These are phyloP conservation scores for Colletotrichum higginsianum DNA, from an alignment of 2,329 filamentous ascomycete genomes.

Conservation along the genomic window DNA sequence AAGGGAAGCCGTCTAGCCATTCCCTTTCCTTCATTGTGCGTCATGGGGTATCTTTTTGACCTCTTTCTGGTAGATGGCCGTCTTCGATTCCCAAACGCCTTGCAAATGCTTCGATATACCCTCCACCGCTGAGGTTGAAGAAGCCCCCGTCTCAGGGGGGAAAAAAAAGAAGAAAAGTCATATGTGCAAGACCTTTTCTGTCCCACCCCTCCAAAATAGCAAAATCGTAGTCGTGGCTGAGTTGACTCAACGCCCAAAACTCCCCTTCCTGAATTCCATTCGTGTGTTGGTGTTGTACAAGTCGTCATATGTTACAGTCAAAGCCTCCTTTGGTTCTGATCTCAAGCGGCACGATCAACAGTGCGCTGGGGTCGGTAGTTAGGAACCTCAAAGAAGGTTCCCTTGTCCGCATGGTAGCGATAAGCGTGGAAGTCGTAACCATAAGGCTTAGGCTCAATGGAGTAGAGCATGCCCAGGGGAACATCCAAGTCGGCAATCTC, in stretches of 20 bases:
- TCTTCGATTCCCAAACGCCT: slow-evolving; percentile 43
- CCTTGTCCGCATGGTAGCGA: slow-evolving; percentile 82
- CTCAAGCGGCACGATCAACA: slow-evolving; percentile 56
- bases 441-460: slow-evolving; percentile 97
- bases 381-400: slow-evolving; percentile 89
- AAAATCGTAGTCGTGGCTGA: slow-evolving; percentile 37
- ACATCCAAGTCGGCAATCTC: slow-evolving; percentile 96
- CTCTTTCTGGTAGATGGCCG: slow-evolving; percentile 27
- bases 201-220: slow-evolving; percentile 15
- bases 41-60: slow-evolving; percentile 41
- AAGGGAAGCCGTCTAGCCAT: slow-evolving; percentile 10
- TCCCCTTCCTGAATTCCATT: slow-evolving; percentile 29
- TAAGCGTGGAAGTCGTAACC: slow-evolving; percentile 98
- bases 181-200: slow-evolving; percentile 25
- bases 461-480: slow-evolving; percentile 92
- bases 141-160: slow-evolving; percentile 23
- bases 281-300: slow-evolving; percentile 39
- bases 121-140: slow-evolving; percentile 24
- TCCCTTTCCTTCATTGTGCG: slow-evolving; percentile 27
- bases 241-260: slow-evolving; percentile 35
- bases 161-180: background rate
- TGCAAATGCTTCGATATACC: slow-evolving; percentile 36
- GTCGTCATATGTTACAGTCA: slow-evolving; percentile 36
- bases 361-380: slow-evolving; percentile 82
- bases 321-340: slow-evolving; percentile 5